Conservation (phyloP, 305 asterid species). For the Solanum chacoense region DNA sequence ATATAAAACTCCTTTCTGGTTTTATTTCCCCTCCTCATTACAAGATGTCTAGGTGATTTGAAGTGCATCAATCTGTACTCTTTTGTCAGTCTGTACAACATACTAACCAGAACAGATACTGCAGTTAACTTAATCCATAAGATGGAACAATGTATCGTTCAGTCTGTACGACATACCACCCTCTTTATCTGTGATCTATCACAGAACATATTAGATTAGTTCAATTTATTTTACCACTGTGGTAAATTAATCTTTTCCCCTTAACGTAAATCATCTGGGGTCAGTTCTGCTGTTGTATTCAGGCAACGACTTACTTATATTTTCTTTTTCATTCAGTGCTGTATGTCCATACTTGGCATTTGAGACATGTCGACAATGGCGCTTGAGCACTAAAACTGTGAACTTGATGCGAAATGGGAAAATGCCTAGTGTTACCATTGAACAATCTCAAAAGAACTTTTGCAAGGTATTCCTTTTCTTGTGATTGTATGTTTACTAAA, state of each 20-base stretch:
- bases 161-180: not conserved
- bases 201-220: not conserved
- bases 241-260: not conserved
- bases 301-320: not conserved
- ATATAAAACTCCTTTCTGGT: not conserved
- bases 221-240: not conserved
- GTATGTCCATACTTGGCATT: slow-evolving; percentile 96
- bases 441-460: slow-evolving; percentile 94
- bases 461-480: slow-evolving; percentile 43
- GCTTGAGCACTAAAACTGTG: slow-evolving; percentile 93
- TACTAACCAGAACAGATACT: not conserved
- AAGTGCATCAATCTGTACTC: not conserved
- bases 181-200: not conserved
- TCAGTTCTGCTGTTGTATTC: not conserved
- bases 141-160: not conserved
- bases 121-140: not conserved
- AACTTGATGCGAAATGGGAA: slow-evolving; percentile 97
- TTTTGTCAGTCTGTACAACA: not conserved
- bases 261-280: not conserved
- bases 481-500: not conserved
- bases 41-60: not conserved
- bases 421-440: slow-evolving; percentile 96
- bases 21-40: not conserved
- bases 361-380: slow-evolving; percentile 98
- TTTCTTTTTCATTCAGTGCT: slow-evolving; percentile 42